Percentiles rank a stretch among this genome's conserved stretches.
Conservation (phyloP, 768 basidiomycete species). For the Boletus bicolor region DNA sequence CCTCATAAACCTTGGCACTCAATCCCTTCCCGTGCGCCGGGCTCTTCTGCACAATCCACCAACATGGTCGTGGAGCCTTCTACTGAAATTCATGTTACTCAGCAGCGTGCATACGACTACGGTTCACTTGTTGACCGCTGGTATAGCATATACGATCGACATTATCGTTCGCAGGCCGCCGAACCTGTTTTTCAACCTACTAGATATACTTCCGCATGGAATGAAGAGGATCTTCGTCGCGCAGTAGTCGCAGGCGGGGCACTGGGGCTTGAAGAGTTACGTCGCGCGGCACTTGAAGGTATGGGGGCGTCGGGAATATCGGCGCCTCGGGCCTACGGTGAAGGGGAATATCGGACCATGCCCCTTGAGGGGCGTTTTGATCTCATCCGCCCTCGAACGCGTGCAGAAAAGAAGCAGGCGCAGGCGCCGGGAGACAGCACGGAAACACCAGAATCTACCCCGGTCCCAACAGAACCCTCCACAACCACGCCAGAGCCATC, state of each 20-base stretch:
- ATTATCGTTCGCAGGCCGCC: conserved; percentile 64
- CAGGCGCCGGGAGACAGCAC: background rate
- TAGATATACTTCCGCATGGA: conserved; percentile 76
- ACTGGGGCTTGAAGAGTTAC: conserved; percentile 43
- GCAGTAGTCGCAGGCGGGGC: conserved; percentile 17
- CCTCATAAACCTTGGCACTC: conserved; percentile 93
- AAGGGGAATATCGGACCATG: conserved; percentile 76
- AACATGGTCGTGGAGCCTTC: conserved; percentile 30
- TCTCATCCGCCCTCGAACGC: conserved; percentile 56
- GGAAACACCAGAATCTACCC: conserved; percentile 20
- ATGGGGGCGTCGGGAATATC: conserved; percentile 18
- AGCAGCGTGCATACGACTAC: conserved; percentile 66
- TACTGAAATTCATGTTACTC: conserved; percentile 8
- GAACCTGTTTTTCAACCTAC: conserved; percentile 47
- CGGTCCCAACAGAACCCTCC: conserved; percentile 2
- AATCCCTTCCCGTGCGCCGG: conserved; percentile 65
- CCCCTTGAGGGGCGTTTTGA: conserved; percentile 89
- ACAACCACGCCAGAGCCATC: conserved; percentile 21
- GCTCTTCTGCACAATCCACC: conserved; percentile 34
- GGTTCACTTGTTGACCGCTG: conserved; percentile 82
- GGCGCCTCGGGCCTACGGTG: conserved; percentile 30
- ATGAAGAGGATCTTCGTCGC: conserved; percentile 33
- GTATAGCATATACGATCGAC: conserved; percentile 86
- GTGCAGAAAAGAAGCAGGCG: conserved; percentile 18
- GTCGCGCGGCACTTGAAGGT: conserved; percentile 32